phyloP scores from a whole-genome alignment of 2,329 filamentous ascomycete genomes.

The Fusarium luffae region DNA sequence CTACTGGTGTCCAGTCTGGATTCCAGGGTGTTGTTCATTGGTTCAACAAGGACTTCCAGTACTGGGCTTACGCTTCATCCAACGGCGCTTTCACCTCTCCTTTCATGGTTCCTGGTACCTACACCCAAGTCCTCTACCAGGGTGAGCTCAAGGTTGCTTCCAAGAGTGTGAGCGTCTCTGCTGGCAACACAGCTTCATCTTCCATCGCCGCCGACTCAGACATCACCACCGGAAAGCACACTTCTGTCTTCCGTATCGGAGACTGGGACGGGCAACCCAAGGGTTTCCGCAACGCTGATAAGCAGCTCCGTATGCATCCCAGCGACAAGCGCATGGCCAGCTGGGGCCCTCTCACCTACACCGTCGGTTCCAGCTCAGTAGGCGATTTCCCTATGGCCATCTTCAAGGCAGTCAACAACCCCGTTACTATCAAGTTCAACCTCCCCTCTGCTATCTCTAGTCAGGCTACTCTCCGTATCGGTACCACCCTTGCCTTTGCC shows the following conservation, averaged over 20 bases:
- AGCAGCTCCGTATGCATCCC: constrained; percentile 75
- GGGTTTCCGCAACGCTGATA: constrained; percentile 74
- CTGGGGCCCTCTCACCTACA: constrained; percentile 71
- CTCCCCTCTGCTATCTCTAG: constrained; percentile 60
- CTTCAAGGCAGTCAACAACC: constrained; percentile 69
- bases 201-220: constrained; percentile 62
- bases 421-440: constrained; percentile 70
- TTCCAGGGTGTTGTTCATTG: constrained; percentile 72
- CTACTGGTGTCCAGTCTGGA: constrained; percentile 63
- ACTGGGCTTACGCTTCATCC: constrained; percentile 69
- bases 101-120: constrained; percentile 73
- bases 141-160: constrained; percentile 66
- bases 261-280: constrained; percentile 72
- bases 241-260: constrained; percentile 71
- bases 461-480: constrained; percentile 70
- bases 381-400: constrained; percentile 73
- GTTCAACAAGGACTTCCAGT: constrained; percentile 71
- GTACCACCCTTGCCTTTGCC: constrained; percentile 71
- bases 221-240: constrained; percentile 58
- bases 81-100: constrained; percentile 71
- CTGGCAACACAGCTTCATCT: constrained; percentile 59
- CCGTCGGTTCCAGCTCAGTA: constrained; percentile 64
- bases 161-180: constrained; percentile 60
- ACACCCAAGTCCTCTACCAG: constrained; percentile 75
- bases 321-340: constrained; percentile 71